phyloP scores from a whole-genome alignment of 208 protist species.

The Blastocrithidia nonstop region DNA sequence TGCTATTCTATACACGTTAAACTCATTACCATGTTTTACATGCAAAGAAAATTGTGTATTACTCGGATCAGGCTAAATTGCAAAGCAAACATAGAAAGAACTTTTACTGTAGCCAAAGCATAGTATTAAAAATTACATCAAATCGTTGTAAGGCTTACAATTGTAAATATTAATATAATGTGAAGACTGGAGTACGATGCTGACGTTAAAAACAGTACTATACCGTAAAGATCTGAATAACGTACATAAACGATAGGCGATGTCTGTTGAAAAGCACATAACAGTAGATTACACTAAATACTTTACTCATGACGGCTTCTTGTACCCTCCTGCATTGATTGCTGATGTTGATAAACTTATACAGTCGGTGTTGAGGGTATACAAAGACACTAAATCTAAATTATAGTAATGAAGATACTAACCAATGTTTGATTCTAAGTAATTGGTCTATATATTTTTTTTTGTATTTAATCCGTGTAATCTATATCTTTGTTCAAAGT shows the following conservation, averaged over 20 bases:
- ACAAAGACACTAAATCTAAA: slow-evolving; percentile 1
- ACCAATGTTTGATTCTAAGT: background rate
- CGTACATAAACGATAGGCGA: no score
- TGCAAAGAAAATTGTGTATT: slow-evolving; percentile 1
- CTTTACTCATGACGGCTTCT: slow-evolving; percentile 47
- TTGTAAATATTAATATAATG: no score
- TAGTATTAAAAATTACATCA: no score
- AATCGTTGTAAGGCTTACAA: no score
- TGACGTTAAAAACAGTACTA: no score
- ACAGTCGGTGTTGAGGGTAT: slow-evolving; percentile 5
- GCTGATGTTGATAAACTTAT: slow-evolving; percentile 25
- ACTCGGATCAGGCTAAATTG: slow-evolving; percentile 6
- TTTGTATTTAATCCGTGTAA: background rate
- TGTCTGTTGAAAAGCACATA: no score
- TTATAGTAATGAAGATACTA: background rate
- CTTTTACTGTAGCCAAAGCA: no score
- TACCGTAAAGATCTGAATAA: no score
- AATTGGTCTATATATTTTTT: background rate
- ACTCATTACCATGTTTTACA: slow-evolving; percentile 1
- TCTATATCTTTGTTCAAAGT: background rate
- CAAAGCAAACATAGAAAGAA: background rate
- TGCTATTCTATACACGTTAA: background rate
- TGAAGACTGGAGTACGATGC: no score
- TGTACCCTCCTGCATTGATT: slow-evolving; percentile 51
- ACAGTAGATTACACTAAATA: slow-evolving; percentile 44